Base-by-base conservation (phyloP, 2,329 filamentous ascomycete genomes). In the Lasiodiplodia theobromae region DNA sequence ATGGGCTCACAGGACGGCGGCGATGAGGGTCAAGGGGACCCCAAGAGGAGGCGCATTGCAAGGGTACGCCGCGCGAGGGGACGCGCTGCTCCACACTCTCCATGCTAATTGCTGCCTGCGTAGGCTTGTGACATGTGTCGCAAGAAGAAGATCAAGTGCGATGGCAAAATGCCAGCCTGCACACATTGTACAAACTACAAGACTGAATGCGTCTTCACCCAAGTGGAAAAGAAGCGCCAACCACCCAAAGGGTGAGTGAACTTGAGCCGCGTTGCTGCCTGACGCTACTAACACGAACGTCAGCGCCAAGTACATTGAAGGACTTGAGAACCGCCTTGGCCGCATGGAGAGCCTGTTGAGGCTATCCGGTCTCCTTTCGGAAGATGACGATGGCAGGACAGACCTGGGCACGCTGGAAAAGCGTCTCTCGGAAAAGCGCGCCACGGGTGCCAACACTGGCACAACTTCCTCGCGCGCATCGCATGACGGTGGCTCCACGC, bases 111-210 rank as follows among this genome's bases (percentile, higher is more conserved):
- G 37, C 23, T 11, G 25, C 53, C 53, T 34, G n/a, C 54, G 25
- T 66, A 94, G 92, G 94, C 94, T 64, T 97, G 94, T 82, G 94
- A 97, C 75, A 96, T 97, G 94, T 98, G 95, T 79, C 88, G 94
- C 74, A 97, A 97, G 83, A 91, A 91, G 82, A 97, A 95, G 86
- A 96, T 98, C 82, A 98, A 98, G 83, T 98, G 95, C 81, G 96
- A 98, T 78, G 95, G 96, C 73, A 97, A 96, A 82, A 89, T 97
- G 82, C 95, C 96, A 47, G 90, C 94, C 70, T 99, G 96, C 81
- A 94, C 93, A 8, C 96, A 98, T 81, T 99, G 95, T 80, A 91
- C 92, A 79, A 98, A 97, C 80, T 97, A 97, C 85, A 97, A 97
- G 86, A 97, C 94, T 5, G 94, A 97, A 75, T 99, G 95, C 80